Conservation (phyloP, 2,329 filamentous ascomycete genomes). For the Aurifilum marmelostoma region DNA sequence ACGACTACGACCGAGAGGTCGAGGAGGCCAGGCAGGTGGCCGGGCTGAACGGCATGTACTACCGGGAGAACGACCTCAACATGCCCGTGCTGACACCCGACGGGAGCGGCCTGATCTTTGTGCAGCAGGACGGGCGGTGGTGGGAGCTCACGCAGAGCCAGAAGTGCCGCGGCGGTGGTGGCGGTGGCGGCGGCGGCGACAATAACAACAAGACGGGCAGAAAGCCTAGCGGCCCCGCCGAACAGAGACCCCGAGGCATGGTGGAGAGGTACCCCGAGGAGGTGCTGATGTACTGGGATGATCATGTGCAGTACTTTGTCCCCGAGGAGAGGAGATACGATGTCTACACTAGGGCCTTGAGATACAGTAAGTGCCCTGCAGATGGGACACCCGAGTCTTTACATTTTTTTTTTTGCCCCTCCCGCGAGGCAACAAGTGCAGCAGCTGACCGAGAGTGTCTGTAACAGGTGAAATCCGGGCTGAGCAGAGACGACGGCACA, state of each 20-base stretch:
- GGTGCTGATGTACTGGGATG: constrained; percentile 29
- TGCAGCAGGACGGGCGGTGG: constrained; percentile 22
- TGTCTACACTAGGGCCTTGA: constrained; percentile 22
- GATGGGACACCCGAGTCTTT: no score
- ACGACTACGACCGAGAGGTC: constrained; percentile 26
- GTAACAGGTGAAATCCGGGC: constrained; percentile 23
- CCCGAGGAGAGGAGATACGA: constrained; percentile 20
- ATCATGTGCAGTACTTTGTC: constrained; percentile 25
- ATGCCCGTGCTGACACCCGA: constrained; percentile 29
- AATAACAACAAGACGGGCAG: not conserved
- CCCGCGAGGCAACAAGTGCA: not conserved
- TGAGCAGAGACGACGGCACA: constrained; percentile 22
- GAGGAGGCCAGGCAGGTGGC: constrained; percentile 27
- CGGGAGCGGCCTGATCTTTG: constrained; percentile 26
- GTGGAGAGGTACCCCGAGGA: constrained; percentile 28
- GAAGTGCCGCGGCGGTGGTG: constrained; percentile 21
- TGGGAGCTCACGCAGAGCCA: constrained; percentile 26
- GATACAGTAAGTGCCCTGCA: constrained; percentile 18
- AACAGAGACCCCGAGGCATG: constrained; percentile 24
- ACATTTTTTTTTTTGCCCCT: no score
- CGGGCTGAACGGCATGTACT: constrained; percentile 27
- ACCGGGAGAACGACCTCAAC: constrained; percentile 29
- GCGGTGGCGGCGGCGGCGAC: not conserved
- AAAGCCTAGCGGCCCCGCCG: constrained; percentile 6
- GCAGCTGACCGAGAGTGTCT: not conserved